Conservation (phyloP, 2,329 filamentous ascomycete genomes). For the Ophiocordyceps australis region DNA sequence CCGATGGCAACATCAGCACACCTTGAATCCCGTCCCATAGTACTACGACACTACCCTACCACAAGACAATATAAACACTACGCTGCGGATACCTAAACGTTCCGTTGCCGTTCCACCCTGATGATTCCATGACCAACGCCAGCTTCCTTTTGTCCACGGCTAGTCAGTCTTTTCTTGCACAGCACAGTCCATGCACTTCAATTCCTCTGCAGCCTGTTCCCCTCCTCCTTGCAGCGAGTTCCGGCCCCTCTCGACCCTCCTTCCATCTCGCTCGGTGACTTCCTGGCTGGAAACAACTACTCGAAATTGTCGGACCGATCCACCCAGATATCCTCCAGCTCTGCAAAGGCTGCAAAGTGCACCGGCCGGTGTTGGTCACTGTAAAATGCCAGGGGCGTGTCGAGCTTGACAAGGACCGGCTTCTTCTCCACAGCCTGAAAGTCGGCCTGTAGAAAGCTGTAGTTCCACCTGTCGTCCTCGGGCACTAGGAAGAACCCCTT, state of each 20-base stretch:
- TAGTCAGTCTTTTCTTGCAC: no score
- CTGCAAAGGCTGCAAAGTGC: conserved; percentile 94
- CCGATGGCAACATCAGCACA: no score
- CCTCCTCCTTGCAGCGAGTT: no score
- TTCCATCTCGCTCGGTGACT: neutral
- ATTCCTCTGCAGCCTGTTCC: no score
- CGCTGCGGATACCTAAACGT: no score
- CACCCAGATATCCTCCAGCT: conserved; percentile 93
- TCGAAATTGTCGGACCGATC: conserved; percentile 88
- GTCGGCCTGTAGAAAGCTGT: conserved; percentile 87
- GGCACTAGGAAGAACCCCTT: conserved; percentile 93
- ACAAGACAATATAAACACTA: no score
- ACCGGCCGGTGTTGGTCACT: conserved; percentile 79
- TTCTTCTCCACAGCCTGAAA: conserved; percentile 86
- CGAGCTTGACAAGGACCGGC: conserved; percentile 77
- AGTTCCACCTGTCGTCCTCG: conserved; percentile 85
- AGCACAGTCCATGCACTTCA: no score
- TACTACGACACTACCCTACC: no score
- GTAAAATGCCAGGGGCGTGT: conserved; percentile 82
- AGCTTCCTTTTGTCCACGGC: no score
- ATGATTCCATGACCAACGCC: no score
- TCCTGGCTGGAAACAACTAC: conserved; percentile 22
- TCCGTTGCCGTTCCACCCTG: no score
- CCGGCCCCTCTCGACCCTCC: neutral
- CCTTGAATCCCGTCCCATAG: no score